Conservation (phyloP, 306 rosid species). For the Aeschynomene evenia region DNA sequence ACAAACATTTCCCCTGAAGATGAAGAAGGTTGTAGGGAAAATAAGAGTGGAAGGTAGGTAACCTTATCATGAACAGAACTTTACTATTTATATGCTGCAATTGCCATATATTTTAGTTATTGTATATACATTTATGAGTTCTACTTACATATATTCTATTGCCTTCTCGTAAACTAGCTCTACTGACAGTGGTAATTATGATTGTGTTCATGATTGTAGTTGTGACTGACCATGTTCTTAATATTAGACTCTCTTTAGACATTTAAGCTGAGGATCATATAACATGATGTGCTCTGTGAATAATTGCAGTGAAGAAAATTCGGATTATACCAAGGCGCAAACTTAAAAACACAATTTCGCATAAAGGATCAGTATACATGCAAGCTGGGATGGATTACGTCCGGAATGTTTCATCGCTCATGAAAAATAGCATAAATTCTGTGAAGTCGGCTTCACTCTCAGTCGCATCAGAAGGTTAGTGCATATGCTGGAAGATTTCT, state of each 20-base stretch:
- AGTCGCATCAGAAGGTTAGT: slow-evolving; percentile 65
- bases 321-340: slow-evolving; percentile 78
- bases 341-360: slow-evolving; percentile 71
- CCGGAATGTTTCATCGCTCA: slow-evolving; percentile 66
- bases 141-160: background rate
- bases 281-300: slow-evolving; percentile 22
- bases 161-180: background rate
- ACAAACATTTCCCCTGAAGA: slow-evolving; percentile 56
- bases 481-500: slow-evolving; percentile 17
- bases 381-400: slow-evolving; percentile 80
- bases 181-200: background rate
- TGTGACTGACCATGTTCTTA: background rate
- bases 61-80: background rate
- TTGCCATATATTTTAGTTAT: background rate
- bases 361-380: slow-evolving; percentile 68
- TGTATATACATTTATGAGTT: background rate
- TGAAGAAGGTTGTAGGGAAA: slow-evolving; percentile 78
- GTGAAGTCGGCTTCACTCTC: slow-evolving; percentile 53
- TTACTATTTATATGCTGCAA: background rate
- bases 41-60: slow-evolving; percentile 99
- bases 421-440: slow-evolving; percentile 76
- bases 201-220: background rate
- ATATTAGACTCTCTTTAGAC: slow-evolving; percentile 8
- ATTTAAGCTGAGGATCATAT: slow-evolving; percentile 11
- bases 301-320: slow-evolving; percentile 71